phyloP scores from a whole-genome alignment of 129 eudicot genomes.

The Kitagawia praeruptora region DNA sequence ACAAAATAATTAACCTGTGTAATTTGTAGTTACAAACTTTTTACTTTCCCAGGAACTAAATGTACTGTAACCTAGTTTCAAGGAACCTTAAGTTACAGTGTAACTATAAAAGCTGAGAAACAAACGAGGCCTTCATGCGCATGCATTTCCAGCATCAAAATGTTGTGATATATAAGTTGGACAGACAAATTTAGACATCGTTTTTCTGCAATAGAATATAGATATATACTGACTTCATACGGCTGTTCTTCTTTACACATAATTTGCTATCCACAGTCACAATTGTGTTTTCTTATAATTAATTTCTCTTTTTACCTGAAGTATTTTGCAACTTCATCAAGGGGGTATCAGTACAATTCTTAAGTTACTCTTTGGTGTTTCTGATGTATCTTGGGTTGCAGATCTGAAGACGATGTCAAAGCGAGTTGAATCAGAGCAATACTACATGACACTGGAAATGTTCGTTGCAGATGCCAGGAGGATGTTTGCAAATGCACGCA shows the following conservation, averaged over 20 bases:
- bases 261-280: background rate
- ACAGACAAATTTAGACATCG: background rate
- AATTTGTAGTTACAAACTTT: too few species aligned
- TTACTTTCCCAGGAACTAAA: too few species aligned
- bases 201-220: background rate
- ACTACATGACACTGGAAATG: constrained; percentile 88
- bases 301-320: background rate
- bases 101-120: too few species aligned
- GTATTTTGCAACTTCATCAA: background rate
- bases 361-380: background rate
- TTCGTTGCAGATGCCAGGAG: constrained; percentile 78
- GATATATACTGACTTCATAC: background rate
- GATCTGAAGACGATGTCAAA: constrained; percentile 89
- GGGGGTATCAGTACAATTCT: background rate
- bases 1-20: too few species aligned
- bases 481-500: constrained; percentile 92
- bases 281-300: background rate
- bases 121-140: too few species aligned
- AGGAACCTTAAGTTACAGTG: too few species aligned
- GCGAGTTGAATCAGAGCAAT: constrained; percentile 93
- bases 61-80: too few species aligned
- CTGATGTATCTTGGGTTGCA: constrained; percentile 20
- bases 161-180: background rate
- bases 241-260: background rate
- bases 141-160: background rate